phyloP scores from a whole-genome alignment of 139 green algal genomes.

The Zygnema cylindricum region DNA sequence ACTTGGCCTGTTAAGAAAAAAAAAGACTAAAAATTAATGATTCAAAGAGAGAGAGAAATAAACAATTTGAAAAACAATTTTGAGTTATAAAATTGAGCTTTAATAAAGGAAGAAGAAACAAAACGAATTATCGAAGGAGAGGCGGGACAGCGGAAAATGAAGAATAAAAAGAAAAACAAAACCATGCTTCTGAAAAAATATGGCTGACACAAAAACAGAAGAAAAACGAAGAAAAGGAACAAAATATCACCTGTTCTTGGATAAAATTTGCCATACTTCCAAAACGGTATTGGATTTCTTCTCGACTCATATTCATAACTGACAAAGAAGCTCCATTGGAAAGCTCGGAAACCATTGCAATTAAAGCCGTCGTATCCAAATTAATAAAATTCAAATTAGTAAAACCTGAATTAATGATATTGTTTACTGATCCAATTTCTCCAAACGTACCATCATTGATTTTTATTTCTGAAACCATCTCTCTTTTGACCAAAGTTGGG shows the following conservation, averaged over 20 bases:
- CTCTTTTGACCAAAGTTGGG: too few relatives aligned
- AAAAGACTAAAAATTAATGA: neutral
- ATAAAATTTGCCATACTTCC: neutral
- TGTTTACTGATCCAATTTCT: too few relatives aligned
- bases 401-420: neutral
- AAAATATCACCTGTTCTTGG: slow-evolving; percentile 1
- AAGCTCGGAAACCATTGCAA: slow-evolving; percentile 7
- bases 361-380: slow-evolving; percentile 16
- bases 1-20: neutral
- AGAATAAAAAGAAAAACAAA: neutral
- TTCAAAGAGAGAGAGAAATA: neutral
- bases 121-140: neutral
- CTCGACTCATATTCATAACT: neutral
- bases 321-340: neutral
- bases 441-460: too few relatives aligned
- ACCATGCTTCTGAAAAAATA: too few relatives aligned
- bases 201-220: too few relatives aligned
- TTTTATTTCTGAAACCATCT: too few relatives aligned
- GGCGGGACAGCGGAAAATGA: neutral
- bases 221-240: too few relatives aligned
- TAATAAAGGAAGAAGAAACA: slow-evolving; percentile 2
- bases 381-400: neutral
- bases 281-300: neutral
- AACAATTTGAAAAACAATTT: too few relatives aligned
- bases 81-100: too few relatives aligned